A percentile compares a stretch with the other conserved stretches of the same genome.
These are phyloP conservation scores for Cutaneotrichosporon cavernicola DNA, from an alignment of 1,284 basidiomycete genomes.

Conservation along the genomic window DNA sequence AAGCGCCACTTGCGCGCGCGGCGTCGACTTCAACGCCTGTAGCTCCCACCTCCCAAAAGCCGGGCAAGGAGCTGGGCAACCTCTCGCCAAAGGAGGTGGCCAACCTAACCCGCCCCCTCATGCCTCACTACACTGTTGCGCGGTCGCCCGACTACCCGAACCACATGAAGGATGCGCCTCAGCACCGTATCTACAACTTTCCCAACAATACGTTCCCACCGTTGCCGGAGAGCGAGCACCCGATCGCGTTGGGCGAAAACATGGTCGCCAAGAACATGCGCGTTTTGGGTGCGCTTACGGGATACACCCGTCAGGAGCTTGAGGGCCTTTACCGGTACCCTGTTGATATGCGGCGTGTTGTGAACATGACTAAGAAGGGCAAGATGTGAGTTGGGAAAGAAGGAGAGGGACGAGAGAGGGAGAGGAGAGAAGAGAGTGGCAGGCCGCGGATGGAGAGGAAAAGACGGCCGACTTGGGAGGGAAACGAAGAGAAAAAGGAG, in stretches of 20 bases:
- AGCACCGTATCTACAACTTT: conserved; percentile 43
- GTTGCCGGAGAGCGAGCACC: conserved; percentile 16
- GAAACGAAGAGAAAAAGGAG: background rate
- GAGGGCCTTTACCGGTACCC: conserved; percentile 39
- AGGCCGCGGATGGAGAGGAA: background rate
- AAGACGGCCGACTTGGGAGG: background rate
- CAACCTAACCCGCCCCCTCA: conserved; percentile 18
- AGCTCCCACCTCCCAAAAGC: conserved; percentile 8
- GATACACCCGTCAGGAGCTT: conserved; percentile 35
- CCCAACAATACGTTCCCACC: conserved; percentile 31
- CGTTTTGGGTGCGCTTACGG: conserved; percentile 36
- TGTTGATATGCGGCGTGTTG: conserved; percentile 42
- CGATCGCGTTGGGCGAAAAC: conserved; percentile 34
- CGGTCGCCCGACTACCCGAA: conserved; percentile 30
- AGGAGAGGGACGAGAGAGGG: background rate
- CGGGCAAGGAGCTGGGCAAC: background rate
- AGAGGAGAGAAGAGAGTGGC: background rate
- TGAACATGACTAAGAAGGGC: conserved; percentile 54
- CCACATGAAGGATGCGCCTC: conserved; percentile 25
- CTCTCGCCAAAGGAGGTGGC: background rate
- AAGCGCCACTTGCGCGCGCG: background rate
- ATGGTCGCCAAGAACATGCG: conserved; percentile 26
- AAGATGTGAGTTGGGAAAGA: conserved; percentile 46
- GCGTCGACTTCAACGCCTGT: conserved; percentile 14
- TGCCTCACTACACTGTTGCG: conserved; percentile 26